phyloP scores from a whole-genome alignment of 176 grass and related monocot species.

The Juncus effusus region DNA sequence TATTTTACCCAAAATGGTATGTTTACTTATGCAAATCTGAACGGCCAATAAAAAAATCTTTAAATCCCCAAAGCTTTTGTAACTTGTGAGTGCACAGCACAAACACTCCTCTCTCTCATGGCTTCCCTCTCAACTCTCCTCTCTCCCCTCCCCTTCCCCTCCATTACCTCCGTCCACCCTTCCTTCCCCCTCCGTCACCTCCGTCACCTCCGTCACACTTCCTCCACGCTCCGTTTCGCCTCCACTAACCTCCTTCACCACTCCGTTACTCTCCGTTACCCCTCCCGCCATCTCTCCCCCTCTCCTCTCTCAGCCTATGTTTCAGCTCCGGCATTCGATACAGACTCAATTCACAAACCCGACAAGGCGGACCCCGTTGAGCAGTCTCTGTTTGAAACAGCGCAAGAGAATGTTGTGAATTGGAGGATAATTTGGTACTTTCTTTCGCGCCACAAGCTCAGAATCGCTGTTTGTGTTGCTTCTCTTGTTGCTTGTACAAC shows the following conservation, averaged over 20 bases:
- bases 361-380: slow-evolving; percentile 28
- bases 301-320: slow-evolving; percentile 45
- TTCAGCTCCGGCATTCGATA: slow-evolving; percentile 67
- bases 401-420: slow-evolving; percentile 38
- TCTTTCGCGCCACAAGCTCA: slow-evolving; percentile 43
- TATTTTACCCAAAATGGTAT: too few species aligned
- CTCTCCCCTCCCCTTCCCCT: background rate
- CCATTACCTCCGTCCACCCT: slow-evolving; percentile 13
- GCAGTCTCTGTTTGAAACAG: slow-evolving; percentile 23
- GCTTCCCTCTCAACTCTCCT: background rate
- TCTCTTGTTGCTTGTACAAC: slow-evolving; percentile 72
- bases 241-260: background rate
- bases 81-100: background rate
- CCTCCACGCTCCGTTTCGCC: background rate
- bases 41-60: too few species aligned
- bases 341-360: slow-evolving; percentile 42
- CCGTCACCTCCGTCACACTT: background rate
- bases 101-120: background rate
- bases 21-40: too few species aligned
- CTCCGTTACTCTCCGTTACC: slow-evolving; percentile 5
- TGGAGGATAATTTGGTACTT: slow-evolving; percentile 72
- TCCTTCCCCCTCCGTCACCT: background rate
- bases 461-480: slow-evolving; percentile 46
- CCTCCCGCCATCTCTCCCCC: background rate
- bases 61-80: background rate